Percentiles rank a stretch among this genome's conserved stretches.
Conservation (phyloP, 2,329 filamentous ascomycete genomes). For the Dissoconium aciculare region DNA sequence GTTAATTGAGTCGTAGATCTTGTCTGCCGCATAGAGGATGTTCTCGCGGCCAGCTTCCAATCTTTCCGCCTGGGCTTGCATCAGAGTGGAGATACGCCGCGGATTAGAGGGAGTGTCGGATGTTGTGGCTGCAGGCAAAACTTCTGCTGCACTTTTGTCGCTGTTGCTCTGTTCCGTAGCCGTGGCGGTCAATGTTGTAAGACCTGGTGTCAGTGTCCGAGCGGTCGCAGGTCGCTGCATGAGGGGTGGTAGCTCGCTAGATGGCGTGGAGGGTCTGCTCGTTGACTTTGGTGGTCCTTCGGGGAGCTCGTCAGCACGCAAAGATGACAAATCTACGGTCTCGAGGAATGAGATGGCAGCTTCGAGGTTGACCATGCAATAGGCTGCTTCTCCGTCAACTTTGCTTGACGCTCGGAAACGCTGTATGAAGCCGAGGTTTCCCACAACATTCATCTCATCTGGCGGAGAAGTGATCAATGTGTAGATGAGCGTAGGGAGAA, state of each 20-base stretch:
- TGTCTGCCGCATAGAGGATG: conserved; percentile 69
- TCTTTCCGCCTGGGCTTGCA: conserved; percentile 69
- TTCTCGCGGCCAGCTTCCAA: conserved; percentile 60
- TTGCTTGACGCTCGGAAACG: conserved; percentile 74
- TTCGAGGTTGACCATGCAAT: conserved; percentile 91
- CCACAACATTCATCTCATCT: conserved; percentile 75
- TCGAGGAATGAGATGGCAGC: conserved; percentile 88
- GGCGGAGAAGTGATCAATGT: conserved; percentile 82
- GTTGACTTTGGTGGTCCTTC: conserved; percentile 47
- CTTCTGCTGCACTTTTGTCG: conserved; percentile 7
- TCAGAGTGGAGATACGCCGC: conserved; percentile 67
- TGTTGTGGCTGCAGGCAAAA: conserved; percentile 7
- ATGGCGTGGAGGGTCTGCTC: conserved; percentile 35
- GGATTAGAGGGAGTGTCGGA: conserved; percentile 40
- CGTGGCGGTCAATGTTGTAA: conserved; percentile 14
- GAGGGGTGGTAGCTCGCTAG: conserved; percentile 25
- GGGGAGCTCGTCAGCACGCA: conserved; percentile 61
- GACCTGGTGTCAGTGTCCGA: conserved; percentile 22
- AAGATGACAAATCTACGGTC: conserved; percentile 80
- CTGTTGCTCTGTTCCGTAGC: conserved; percentile 16
- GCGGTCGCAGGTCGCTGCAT: conserved; percentile 17
- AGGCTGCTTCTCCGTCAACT: conserved; percentile 84
- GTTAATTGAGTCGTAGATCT: conserved; percentile 81
- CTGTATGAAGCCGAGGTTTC: conserved; percentile 90
- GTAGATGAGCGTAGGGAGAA: conserved; percentile 93